Percentiles rank a stretch among this genome's conserved stretches.
Conservation (phyloP, 495 filamentous ascomycete species). For the Podospora comata region DNA sequence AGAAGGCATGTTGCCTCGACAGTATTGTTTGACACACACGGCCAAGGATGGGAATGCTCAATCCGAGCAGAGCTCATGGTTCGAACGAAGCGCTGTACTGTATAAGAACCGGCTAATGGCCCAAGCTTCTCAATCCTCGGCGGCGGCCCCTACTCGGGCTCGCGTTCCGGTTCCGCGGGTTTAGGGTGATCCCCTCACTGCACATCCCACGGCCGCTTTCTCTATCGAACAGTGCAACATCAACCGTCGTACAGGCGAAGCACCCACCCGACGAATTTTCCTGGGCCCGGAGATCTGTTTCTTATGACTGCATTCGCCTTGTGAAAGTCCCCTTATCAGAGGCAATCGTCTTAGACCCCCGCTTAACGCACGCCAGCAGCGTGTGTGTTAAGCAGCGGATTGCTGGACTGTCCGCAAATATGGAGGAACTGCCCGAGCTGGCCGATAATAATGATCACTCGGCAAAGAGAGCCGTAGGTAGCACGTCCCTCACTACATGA, state of each 20-base stretch:
- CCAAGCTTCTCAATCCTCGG: background rate
- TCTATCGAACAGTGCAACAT: background rate
- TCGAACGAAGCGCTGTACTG: background rate
- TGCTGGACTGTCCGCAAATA: background rate
- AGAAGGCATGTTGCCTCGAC: background rate
- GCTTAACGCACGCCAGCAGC: background rate
- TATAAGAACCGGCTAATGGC: background rate
- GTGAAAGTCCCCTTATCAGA: background rate
- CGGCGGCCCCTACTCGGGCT: background rate
- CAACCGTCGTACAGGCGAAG: background rate
- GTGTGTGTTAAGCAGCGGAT: background rate
- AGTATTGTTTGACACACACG: background rate
- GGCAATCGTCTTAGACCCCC: background rate
- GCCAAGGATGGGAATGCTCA: background rate
- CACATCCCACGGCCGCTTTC: background rate
- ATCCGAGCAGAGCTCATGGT: background rate
- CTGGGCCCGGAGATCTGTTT: background rate
- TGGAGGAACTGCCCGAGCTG: background rate
- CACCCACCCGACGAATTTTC: background rate
- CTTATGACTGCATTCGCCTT: background rate
- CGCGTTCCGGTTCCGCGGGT: background rate
- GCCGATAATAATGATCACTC: background rate
- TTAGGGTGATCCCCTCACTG: background rate
- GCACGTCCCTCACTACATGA: background rate
- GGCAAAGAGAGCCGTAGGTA: slow-evolving; percentile 19